Percentiles rank a stretch among this genome's conserved stretches.
Evolutionary conservation across 345 rosid genomes (phyloP).

Genomic region (Citrus inodora): DNA sequence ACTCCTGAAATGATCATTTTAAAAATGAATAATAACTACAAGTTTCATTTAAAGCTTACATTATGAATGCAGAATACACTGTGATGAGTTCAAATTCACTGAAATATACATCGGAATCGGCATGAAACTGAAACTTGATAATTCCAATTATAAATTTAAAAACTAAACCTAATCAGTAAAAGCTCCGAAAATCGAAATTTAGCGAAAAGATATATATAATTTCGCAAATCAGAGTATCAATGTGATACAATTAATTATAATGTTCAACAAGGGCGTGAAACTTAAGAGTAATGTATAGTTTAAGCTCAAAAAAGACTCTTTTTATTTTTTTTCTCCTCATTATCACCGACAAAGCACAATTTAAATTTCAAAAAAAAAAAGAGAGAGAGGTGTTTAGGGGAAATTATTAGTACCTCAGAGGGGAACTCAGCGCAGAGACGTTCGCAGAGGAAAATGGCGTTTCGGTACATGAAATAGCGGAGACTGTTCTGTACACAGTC

Average conservation of each 20-base stretch:
- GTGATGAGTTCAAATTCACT: background rate
- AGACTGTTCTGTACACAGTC: conserved; percentile 85
- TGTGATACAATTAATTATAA: background rate
- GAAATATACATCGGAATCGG: background rate
- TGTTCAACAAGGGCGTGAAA: background rate
- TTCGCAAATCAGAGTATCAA: background rate
- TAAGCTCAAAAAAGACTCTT: background rate
- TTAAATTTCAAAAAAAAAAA: background rate
- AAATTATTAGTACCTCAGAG: conserved; percentile 58
- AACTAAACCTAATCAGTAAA: background rate
- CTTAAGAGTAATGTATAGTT: background rate
- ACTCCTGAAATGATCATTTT: background rate
- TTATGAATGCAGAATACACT: background rate
- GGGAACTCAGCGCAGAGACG: conserved; percentile 99
- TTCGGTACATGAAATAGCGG: conserved; percentile 73
- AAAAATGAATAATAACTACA: background rate
- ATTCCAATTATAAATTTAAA: background rate
- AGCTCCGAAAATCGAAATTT: background rate
- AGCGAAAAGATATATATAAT: background rate
- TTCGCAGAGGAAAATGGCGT: conserved; percentile 95
- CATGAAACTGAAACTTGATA: background rate
- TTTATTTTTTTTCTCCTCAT: background rate
- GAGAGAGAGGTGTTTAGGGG: background rate
- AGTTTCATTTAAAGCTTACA: background rate
- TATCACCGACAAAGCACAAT: conserved; percentile 4